Conservation (phyloP, 2,329 filamentous ascomycete species). For the Alternaria sp. region DNA sequence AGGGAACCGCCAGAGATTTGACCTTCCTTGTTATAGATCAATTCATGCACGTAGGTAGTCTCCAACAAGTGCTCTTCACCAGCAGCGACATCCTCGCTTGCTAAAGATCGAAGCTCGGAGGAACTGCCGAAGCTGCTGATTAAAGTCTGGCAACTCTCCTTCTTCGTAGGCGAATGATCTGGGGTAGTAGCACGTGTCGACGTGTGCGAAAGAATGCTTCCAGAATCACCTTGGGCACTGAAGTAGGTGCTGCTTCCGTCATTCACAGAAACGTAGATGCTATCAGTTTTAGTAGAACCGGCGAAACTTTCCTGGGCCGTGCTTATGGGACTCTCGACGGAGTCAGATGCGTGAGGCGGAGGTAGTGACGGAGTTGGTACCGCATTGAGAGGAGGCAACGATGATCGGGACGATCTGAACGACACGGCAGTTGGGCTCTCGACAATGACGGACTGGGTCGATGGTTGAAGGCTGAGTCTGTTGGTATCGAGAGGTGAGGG, state of each 20-base stretch:
- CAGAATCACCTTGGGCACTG: slow-evolving; percentile 77
- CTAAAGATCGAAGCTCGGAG: slow-evolving; percentile 67
- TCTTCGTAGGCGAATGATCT: slow-evolving; percentile 65
- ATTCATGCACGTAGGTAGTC: slow-evolving; percentile 88
- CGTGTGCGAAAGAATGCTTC: slow-evolving; percentile 78
- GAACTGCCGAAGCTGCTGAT: slow-evolving; percentile 70
- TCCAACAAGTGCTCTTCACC: slow-evolving; percentile 86
- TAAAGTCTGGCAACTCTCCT: slow-evolving; percentile 66
- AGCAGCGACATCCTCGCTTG: slow-evolving; percentile 79
- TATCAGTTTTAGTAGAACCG: slow-evolving; percentile 58
- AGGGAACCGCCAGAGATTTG: slow-evolving; percentile 93
- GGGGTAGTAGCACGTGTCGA: slow-evolving; percentile 91
- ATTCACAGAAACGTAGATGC: slow-evolving; percentile 76
- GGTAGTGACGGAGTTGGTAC: slow-evolving; percentile 39
- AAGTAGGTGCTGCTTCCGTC: slow-evolving; percentile 83
- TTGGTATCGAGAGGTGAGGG: slow-evolving; percentile 47
- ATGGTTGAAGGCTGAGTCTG: slow-evolving; percentile 34
- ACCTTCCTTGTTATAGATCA: slow-evolving; percentile 93
- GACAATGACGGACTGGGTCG: slow-evolving; percentile 30
- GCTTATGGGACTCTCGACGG: slow-evolving; percentile 48
- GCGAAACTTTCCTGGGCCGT: slow-evolving; percentile 39
- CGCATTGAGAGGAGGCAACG: slow-evolving; percentile 51
- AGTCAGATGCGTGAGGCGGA: slow-evolving; percentile 37
- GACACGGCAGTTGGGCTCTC: slow-evolving; percentile 47
- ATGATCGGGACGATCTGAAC: slow-evolving; percentile 60